Base-by-base conservation (phyloP, 1,284 basidiomycete species). In the Fomitopsis pinicola region DNA sequence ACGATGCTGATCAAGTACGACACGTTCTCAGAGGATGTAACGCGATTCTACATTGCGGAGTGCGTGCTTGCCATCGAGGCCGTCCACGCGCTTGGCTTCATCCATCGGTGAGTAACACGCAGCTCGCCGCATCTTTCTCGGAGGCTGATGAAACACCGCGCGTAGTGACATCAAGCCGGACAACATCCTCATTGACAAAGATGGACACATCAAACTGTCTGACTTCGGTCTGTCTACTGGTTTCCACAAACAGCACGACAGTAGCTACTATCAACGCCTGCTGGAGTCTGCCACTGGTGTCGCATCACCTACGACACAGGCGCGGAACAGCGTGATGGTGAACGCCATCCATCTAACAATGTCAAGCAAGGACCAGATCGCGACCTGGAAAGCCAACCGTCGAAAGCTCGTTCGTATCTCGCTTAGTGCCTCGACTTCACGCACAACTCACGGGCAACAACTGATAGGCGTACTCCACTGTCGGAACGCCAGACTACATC, bases 1-100 rank as follows among this genome's bases (percentile, higher is more conserved):
- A 92, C 90, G 42, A 99, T 98, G 97, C 82, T 99, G 66, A 99
- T 99, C 89, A 98, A 98, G 77, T 98, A 99, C 77, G 97, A 99
- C 75, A 94, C 97, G 1, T 99, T 99, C 78, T 95, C 94, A 9
- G 97, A 99, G 75, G 97, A 99, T 73, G 97, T 99, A 42, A 97
- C 95, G 38, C 89, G 97, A 60, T 99, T 99, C 79, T 99, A 99
- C 78, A 98, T 99, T 87, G 97, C 97, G 46, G 97, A 99, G 77
- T 98, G 95, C 74, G 95, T 98, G 59, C 82, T 99, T 38, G 97
- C 97, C 22, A 96, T 99, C 64, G 97, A 99, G 75, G 97, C 96
- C 1, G 97, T 99, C 2, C 97, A 99, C 77, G 94, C 95, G 70
- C 86, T 99, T 26, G 97, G 97, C n/a, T 99, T 98, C 75, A 98